Conservation (phyloP, 179 eudicot species). For the Dionaea muscipula region DNA sequence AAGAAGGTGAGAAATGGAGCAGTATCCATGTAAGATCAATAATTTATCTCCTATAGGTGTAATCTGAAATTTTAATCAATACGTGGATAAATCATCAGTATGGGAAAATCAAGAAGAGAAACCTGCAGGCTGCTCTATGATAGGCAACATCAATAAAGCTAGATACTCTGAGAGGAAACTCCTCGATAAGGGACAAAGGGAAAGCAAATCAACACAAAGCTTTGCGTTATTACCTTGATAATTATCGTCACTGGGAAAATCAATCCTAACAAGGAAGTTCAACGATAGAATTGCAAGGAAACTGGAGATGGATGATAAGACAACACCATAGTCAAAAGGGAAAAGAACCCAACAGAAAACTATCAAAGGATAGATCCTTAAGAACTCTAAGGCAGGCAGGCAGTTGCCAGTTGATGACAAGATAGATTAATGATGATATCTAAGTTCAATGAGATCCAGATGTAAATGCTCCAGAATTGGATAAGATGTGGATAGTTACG, state of each 20-base stretch:
- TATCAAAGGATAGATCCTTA: constrained; percentile 35
- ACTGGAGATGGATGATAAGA: constrained; percentile 18
- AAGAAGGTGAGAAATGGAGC: no score
- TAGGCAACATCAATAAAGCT: no score
- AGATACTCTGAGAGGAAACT: no score
- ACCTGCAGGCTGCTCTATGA: no score
- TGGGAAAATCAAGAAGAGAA: no score
- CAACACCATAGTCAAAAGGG: constrained; percentile 23
- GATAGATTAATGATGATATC: constrained; percentile 23
- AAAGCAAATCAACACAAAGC: constrained; percentile 12
- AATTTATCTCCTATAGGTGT: no score
- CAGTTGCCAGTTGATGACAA: constrained; percentile 29
- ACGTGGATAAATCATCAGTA: no score
- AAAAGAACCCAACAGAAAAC: constrained; percentile 27
- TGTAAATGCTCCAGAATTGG: constrained; percentile 13
- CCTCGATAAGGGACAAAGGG: no score
- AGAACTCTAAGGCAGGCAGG: constrained; percentile 30
- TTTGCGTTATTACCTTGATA: constrained; percentile 14
- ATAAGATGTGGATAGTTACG: constrained; percentile 22
- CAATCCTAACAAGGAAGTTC: constrained; percentile 17
- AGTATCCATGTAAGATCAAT: no score
- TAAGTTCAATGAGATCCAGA: constrained; percentile 25
- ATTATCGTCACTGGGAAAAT: constrained; percentile 13
- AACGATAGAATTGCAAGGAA: constrained; percentile 8
- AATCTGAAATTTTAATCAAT: no score